Conservation (phyloP, 345 rosid genomes). For the Euphorbia peplus region DNA sequence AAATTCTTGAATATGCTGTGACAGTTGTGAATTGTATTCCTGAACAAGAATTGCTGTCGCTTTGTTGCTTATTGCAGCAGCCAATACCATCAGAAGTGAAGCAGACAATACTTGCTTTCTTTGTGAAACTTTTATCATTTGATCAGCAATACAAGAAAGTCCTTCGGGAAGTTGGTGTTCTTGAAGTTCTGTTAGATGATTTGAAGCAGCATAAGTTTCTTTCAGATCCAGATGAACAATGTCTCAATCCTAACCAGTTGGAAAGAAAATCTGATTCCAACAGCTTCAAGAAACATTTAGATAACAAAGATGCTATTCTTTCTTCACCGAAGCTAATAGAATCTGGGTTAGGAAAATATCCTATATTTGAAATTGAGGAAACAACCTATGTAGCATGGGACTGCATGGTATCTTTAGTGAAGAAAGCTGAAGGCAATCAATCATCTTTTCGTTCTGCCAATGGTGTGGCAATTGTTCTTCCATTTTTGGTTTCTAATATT, state of each 20-base stretch:
- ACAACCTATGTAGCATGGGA: conserved; percentile 91
- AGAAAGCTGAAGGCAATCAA: conserved; percentile 93
- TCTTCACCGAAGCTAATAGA: conserved; percentile 89
- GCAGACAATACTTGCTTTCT: conserved; percentile 90
- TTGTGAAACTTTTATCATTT: conserved; percentile 91
- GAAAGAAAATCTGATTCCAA: conserved; percentile 70
- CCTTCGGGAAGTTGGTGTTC: conserved; percentile 93
- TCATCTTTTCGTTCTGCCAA: conserved; percentile 82
- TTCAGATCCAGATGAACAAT: conserved; percentile 59
- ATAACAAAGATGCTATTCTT: conserved; percentile 75
- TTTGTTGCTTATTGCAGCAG: conserved; percentile 97
- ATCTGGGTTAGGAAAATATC: conserved; percentile 70
- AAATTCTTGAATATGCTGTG: conserved; percentile 98
- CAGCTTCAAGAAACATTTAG: conserved; percentile 83
- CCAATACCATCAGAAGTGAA: conserved; percentile 83
- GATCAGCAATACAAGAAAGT: conserved; percentile 99
- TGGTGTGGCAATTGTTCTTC: conserved; percentile 80
- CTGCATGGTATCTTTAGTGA: conserved; percentile 81
- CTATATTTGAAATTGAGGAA: conserved; percentile 81
- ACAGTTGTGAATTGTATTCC: conserved; percentile 98
- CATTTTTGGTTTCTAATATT: conserved; percentile 70
- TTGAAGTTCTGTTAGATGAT: conserved; percentile 93
- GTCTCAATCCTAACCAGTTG: conserved; percentile 37
- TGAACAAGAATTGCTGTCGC: conserved; percentile 96
- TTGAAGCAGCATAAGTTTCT: conserved; percentile 92